Percentiles rank a stretch among this genome's conserved stretches.
Evolutionary conservation across 257 asterid genomes (phyloP).

Genomic region (Gynochthodes officinalis): DNA sequence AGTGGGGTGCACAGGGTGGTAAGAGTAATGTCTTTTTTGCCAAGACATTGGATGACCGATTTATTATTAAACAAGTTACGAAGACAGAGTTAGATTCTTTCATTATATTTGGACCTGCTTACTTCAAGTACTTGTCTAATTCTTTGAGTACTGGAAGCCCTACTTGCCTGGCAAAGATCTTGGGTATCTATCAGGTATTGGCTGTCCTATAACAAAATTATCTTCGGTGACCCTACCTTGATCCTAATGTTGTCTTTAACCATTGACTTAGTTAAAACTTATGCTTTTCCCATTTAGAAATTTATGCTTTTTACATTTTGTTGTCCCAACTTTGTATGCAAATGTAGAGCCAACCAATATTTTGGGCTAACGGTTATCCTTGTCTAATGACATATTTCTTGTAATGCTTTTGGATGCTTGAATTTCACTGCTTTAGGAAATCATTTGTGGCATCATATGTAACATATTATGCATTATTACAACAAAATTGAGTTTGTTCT

Average conservation of each 20-base stretch:
- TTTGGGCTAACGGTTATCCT: neutral
- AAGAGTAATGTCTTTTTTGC: constrained; percentile 81
- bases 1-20: constrained; percentile 91
- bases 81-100: constrained; percentile 80
- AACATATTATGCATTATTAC: neutral
- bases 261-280: constrained; percentile 6
- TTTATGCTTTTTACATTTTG: constrained; percentile 5
- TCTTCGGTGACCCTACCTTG: neutral
- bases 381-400: neutral
- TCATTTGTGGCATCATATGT: neutral
- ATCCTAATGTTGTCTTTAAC: neutral
- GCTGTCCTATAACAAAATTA: neutral
- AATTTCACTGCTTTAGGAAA: neutral
- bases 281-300: neutral
- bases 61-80: constrained; percentile 74
- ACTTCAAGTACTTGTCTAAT: constrained; percentile 65
- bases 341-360: neutral
- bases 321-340: neutral
- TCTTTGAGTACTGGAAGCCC: constrained; percentile 60
- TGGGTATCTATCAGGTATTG: constrained; percentile 83
- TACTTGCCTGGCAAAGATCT: constrained; percentile 74
- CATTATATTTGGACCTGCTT: constrained; percentile 60
- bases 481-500: neutral
- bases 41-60: constrained; percentile 72
- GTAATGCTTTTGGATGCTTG: neutral